phyloP scores from a whole-genome alignment of 129 eudicot genomes.

The Tagetes patula region DNA sequence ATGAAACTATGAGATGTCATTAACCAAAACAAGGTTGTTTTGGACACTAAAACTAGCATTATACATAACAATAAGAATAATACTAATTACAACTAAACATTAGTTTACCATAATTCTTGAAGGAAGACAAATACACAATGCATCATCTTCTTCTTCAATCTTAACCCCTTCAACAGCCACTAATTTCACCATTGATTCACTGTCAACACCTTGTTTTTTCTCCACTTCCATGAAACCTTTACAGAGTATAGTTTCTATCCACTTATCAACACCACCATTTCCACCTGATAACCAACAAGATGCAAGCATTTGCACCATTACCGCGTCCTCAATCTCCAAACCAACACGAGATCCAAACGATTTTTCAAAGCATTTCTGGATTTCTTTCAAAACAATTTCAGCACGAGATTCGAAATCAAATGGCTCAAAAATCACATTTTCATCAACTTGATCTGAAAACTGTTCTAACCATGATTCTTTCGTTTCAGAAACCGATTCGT shows the following conservation, averaged over 20 bases:
- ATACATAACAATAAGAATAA: no score
- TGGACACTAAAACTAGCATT: constrained; percentile 18
- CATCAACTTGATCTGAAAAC: constrained; percentile 52
- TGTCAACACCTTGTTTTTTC: constrained; percentile 30
- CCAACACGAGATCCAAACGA: constrained; percentile 33
- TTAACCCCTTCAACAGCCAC: constrained; percentile 43
- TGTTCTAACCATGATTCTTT: constrained; percentile 52
- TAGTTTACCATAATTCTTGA: constrained; percentile 42
- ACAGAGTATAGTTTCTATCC: constrained; percentile 57
- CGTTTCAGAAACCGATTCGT: constrained; percentile 36
- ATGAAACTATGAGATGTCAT: constrained; percentile 27
- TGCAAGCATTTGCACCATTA: constrained; percentile 70
- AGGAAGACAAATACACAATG: constrained; percentile 58
- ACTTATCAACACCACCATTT: constrained; percentile 37
- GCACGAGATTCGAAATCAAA: constrained; percentile 63
- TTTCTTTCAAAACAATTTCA: constrained; percentile 42
- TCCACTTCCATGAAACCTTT: constrained; percentile 47
- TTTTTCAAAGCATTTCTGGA: constrained; percentile 38
- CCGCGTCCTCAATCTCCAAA: constrained; percentile 63
- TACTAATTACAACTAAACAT: constrained; percentile 26
- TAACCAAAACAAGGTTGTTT: constrained; percentile 33
- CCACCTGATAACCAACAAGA: constrained; percentile 56
- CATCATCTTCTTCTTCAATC: constrained; percentile 41
- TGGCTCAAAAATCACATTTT: constrained; percentile 64
- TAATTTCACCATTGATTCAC: constrained; percentile 44